Evolutionary conservation across 2,329 filamentous ascomycete species (phyloP).

Genomic region (Botrytis fragariae): DNA sequence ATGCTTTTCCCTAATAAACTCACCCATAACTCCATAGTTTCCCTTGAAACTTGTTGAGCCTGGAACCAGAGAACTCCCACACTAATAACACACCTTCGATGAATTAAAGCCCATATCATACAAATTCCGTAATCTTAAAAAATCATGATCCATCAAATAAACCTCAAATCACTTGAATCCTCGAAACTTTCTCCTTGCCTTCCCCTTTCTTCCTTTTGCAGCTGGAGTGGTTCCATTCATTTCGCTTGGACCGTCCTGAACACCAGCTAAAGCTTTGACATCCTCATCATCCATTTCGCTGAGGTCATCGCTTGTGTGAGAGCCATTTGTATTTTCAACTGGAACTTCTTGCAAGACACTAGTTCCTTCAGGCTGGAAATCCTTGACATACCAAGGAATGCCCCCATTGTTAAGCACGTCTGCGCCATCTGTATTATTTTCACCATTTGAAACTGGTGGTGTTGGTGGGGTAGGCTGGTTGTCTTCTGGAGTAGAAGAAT

Average conservation of each 20-base stretch:
- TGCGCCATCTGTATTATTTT: constrained; percentile 31
- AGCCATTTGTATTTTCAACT: constrained; percentile 62
- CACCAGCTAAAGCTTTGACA: constrained; percentile 61
- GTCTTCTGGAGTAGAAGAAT: constrained; percentile 33
- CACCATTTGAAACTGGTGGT: constrained; percentile 64
- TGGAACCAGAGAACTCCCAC: constrained; percentile 17
- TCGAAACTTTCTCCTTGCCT: constrained; percentile 31
- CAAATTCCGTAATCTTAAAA: neutral
- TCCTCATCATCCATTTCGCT: constrained; percentile 92
- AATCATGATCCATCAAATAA: constrained; percentile 1
- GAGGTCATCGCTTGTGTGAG: constrained; percentile 78
- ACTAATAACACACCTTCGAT: constrained; percentile 15
- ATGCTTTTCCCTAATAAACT: neutral
- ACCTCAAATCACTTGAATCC: constrained; percentile 22
- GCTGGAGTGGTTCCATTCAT: constrained; percentile 21
- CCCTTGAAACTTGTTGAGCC: neutral
- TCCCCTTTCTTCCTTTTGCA: constrained; percentile 32
- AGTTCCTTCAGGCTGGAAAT: constrained; percentile 76
- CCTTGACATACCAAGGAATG: constrained; percentile 81
- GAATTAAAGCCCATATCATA: constrained; percentile 17
- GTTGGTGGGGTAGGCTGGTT: constrained; percentile 52
- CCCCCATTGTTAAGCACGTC: constrained; percentile 65
- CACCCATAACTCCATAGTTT: constrained; percentile 7
- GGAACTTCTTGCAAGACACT: constrained; percentile 59
- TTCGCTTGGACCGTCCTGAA: constrained; percentile 34